Conservation (phyloP, 768 basidiomycete genomes). For the Trametes cinnabarina region DNA sequence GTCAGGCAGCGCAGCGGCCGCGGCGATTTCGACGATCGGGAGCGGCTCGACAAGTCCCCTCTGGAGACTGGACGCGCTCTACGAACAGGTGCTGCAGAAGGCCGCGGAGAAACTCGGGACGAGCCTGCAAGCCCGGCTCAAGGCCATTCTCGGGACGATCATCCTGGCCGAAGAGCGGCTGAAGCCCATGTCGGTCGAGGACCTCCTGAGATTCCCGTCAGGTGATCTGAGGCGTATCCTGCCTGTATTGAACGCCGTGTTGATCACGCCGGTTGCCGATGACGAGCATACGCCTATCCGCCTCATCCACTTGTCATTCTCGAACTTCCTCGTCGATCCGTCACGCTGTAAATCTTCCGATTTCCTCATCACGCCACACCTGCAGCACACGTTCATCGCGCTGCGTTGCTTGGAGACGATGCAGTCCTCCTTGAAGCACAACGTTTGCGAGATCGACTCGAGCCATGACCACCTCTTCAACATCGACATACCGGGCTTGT, state of each 20-base stretch:
- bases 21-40: neutral
- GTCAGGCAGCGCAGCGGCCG: too few species aligned
- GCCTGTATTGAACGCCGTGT: neutral
- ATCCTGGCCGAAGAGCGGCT: neutral
- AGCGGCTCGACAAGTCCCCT: neutral
- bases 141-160: neutral
- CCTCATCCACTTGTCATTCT: constrained; percentile 21
- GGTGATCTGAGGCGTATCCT: neutral
- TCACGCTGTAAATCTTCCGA: constrained; percentile 13
- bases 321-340: constrained; percentile 19
- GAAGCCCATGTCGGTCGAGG: neutral
- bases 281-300: constrained; percentile 5
- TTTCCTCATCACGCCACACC: constrained; percentile 2
- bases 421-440: neutral
- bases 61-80: constrained; percentile 16
- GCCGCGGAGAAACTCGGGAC: neutral
- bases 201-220: neutral
- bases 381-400: neutral
- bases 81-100: neutral
- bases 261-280: neutral
- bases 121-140: neutral
- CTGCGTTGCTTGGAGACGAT: neutral
- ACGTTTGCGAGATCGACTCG: constrained; percentile 3
- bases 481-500: neutral
- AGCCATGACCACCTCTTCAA: neutral